These are phyloP conservation scores for Vachellia pachyceras DNA, from an alignment of 306 rosid genomes.

Conservation along the genomic window DNA sequence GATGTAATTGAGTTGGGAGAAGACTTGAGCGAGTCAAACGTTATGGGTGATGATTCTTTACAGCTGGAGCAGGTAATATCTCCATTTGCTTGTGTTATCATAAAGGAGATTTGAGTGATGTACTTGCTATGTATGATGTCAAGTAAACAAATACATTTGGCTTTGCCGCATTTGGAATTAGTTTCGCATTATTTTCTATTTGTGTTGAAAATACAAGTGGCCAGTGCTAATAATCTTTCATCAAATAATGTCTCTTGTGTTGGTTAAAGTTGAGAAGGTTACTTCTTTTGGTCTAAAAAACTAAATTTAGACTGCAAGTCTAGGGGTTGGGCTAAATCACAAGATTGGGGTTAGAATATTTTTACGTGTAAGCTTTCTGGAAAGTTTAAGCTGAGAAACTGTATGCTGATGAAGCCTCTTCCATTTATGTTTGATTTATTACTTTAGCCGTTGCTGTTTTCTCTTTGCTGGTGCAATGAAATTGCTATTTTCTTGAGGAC, in stretches of 20 bases:
- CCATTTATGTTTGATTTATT: neutral
- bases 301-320: neutral
- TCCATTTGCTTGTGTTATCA: constrained; percentile 20
- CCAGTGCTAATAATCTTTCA: neutral
- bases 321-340: neutral
- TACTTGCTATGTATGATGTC: neutral
- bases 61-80: constrained; percentile 59
- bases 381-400: neutral
- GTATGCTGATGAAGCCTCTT: neutral
- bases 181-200: constrained; percentile 3
- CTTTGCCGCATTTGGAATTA: neutral
- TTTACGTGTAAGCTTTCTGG: no score
- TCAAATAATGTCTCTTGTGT: neutral
- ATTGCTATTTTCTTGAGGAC: neutral
- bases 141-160: neutral
- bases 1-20: constrained; percentile 53
- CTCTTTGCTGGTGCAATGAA: neutral
- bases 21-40: constrained; percentile 43
- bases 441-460: neutral
- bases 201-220: neutral
- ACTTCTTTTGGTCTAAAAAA: neutral
- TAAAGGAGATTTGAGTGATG: neutral
- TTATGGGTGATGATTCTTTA: constrained; percentile 53
- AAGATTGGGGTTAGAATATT: neutral
- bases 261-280: neutral